A percentile compares a stretch with the other conserved stretches of the same genome.
phyloP scores from a whole-genome alignment of 2,329 filamentous ascomycete species.

The Sporothrix euskadiensis region DNA sequence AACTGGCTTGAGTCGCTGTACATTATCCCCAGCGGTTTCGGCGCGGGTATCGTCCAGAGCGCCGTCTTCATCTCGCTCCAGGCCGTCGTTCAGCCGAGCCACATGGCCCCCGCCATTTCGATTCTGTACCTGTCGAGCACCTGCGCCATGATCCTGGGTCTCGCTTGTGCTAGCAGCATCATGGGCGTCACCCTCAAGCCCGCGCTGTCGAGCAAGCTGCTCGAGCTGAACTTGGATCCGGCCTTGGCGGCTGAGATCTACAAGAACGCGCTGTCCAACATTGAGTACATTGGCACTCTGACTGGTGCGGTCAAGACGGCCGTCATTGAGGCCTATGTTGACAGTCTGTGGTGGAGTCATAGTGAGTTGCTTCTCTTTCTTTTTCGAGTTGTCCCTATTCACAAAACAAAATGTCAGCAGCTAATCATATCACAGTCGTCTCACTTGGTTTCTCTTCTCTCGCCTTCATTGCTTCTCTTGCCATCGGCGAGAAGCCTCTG shows the following conservation, averaged over 20 bases:
- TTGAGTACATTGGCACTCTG: conserved; percentile 30
- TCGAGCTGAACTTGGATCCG: conserved; percentile 33
- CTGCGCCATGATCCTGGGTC: conserved; percentile 44
- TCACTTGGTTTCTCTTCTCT: conserved; percentile 30
- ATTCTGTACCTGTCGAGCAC: conserved; percentile 44
- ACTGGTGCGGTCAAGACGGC: conserved; percentile 28
- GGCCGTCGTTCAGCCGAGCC: conserved; percentile 42
- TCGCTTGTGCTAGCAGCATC: conserved; percentile 44
- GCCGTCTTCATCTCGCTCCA: conserved; percentile 48
- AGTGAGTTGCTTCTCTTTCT: conserved; percentile 22
- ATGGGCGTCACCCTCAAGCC: conserved; percentile 37
- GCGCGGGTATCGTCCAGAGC: conserved; percentile 45
- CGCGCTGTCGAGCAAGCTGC: conserved; percentile 33
- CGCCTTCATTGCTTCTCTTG: conserved; percentile 24
- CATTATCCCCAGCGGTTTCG: conserved; percentile 55
- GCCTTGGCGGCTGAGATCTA: conserved; percentile 32
- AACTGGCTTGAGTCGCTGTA: conserved; percentile 58
- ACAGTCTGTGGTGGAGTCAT: conserved; percentile 34
- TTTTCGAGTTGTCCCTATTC: neutral
- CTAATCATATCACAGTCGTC: conserved; percentile 26
- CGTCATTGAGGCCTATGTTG: conserved; percentile 31
- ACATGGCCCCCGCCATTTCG: conserved; percentile 46
- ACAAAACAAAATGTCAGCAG: neutral
- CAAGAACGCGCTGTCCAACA: conserved; percentile 29
- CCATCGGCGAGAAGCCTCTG: conserved; percentile 31